phyloP scores from a whole-genome alignment of 768 basidiomycete species.

The Pulveroboletus ravenelii region DNA sequence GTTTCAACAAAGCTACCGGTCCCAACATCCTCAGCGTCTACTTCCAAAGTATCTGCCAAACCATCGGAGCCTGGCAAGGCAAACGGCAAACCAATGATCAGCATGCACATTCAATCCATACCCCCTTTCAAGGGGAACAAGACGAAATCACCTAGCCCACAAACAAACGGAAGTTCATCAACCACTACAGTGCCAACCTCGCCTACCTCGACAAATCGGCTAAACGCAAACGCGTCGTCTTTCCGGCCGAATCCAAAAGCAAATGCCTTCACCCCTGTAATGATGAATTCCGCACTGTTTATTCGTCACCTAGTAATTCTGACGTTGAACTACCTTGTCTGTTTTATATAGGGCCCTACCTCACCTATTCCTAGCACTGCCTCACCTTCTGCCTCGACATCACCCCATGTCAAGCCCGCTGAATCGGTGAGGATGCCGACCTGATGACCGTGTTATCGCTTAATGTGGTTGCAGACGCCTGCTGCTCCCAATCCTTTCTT shows the following conservation, averaged over 20 bases:
- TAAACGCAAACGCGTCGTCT: slow-evolving; percentile 87
- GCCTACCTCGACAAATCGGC: slow-evolving; percentile 53
- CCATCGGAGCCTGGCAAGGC: slow-evolving; percentile 29
- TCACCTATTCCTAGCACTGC: slow-evolving; percentile 42
- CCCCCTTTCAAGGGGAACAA: slow-evolving; percentile 82
- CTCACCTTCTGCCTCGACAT: slow-evolving; percentile 45
- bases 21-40: slow-evolving; percentile 27
- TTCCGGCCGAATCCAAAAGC: slow-evolving; percentile 89
- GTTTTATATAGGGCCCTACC: slow-evolving; percentile 38
- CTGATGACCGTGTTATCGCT: slow-evolving; percentile 1
- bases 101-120: slow-evolving; percentile 84
- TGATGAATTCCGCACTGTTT: slow-evolving; percentile 9
- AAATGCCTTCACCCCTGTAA: slow-evolving; percentile 67
- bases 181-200: slow-evolving; percentile 41
- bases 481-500: slow-evolving; percentile 84
- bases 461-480: slow-evolving; percentile 32
- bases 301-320: slow-evolving; percentile 9
- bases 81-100: slow-evolving; percentile 45
- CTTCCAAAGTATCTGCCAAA: slow-evolving; percentile 31
- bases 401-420: slow-evolving; percentile 56
- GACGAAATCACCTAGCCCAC: slow-evolving; percentile 29
- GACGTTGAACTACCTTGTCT: slow-evolving; percentile 12
- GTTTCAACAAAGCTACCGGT: slow-evolving; percentile 25
- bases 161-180: slow-evolving; percentile 30
- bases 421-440: slow-evolving; percentile 42